Evolutionary conservation across 495 filamentous ascomycete genomes (phyloP), one percentile per base, ranked within the genome.

Genomic region (Trichoderma parareesei): DNA sequence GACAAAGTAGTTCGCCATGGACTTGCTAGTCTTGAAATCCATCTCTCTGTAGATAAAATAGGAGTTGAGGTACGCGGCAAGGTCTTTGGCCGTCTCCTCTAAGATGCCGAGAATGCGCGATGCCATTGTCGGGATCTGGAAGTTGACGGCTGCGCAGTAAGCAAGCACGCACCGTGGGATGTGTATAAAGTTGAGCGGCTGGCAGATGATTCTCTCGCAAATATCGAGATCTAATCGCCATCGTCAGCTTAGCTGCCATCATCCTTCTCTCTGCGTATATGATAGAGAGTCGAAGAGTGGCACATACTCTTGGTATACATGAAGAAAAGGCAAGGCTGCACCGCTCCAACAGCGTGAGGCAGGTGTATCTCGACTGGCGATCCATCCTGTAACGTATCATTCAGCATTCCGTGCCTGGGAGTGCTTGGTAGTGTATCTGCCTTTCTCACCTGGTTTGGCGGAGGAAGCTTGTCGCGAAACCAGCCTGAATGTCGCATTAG

Each of bases 111-210:
- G 61, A 14, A 63, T 44, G 40, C n/a, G 61, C 2, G n/a, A 16
- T 44, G 43, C 43, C 61, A 63, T 63, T 14, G n/a, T 14, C 3
- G 41, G 33, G n/a, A 63, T 44, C 33, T 44, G 38, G 13, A 63
- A 48, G 42, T 44, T 37, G 14, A 63, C 43, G 8, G 61, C 61
- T 4, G 40, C 42, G 42, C 61, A 63, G 11, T 63, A 63, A 13
- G 33, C 33, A 14, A 63, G 43, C 3, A 63, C 61, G 20, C 61
- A 63, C 10, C 61, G 41, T 4, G 61, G 38, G 10, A 63, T 5
- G 37, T 63, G 60, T 41, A 41, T 16, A 20, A 62, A 41, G 60
- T 62, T 44, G 38, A 44, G 41, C 60, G 60, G 60, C 60, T 62
- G 38, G 2, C 5, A 9, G 0, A 7, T 2, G 37, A 27, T 38